phyloP scores from a whole-genome alignment of 768 basidiomycete genomes.

The Agaricus blazei region DNA sequence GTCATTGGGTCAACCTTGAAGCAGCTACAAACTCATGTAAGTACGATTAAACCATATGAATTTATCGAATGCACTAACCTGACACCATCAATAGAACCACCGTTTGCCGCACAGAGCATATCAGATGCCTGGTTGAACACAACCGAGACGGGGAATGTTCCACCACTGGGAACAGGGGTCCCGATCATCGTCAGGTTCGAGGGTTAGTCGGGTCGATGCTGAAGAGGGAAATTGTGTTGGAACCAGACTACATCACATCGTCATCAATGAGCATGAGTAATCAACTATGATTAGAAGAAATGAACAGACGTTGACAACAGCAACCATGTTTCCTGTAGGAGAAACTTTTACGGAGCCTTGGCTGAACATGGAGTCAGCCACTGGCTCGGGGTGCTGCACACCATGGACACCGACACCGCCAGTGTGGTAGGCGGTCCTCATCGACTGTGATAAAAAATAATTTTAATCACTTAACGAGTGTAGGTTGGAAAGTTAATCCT shows the following conservation, averaged over 20 bases:
- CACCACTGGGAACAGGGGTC: constrained; percentile 36
- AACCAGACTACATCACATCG: constrained; percentile 32
- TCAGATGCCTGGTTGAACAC: constrained; percentile 27
- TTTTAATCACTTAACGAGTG: neutral
- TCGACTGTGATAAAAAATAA: constrained; percentile 18
- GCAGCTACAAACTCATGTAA: constrained; percentile 23
- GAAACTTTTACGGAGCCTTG: constrained; percentile 37
- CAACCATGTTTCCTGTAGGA: constrained; percentile 25
- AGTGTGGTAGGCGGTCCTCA: constrained; percentile 24
- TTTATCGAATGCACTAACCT: constrained; percentile 18
- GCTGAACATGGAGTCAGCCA: constrained; percentile 23
- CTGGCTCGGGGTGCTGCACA: constrained; percentile 24
- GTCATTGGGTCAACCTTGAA: constrained; percentile 35
- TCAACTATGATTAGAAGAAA: neutral
- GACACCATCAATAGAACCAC: constrained; percentile 40
- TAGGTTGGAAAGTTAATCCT: constrained; percentile 13
- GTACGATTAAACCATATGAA: neutral
- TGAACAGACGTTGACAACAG: constrained; percentile 29
- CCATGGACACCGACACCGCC: constrained; percentile 34
- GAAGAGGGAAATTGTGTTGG: constrained; percentile 38
- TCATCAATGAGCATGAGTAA: neutral
- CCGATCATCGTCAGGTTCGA: constrained; percentile 37
- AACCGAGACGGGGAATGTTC: constrained; percentile 47
- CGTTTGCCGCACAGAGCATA: constrained; percentile 36
- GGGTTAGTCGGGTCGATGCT: constrained; percentile 35